phyloP scores from a whole-genome alignment of 148 eudicot species.

The Amaranthus palmeri region DNA sequence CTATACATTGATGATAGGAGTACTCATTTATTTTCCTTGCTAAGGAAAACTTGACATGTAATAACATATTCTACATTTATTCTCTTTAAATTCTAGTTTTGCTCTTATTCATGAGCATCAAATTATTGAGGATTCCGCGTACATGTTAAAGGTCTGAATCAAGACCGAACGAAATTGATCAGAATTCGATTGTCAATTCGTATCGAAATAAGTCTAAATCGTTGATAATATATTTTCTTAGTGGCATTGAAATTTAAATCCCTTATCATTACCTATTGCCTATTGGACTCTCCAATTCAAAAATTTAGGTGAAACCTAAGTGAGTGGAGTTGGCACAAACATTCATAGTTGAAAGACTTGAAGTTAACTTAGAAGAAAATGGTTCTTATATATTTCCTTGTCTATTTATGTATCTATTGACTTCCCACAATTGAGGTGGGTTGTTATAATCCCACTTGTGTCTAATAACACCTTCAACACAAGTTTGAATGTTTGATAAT shows the following conservation, averaged over 20 bases:
- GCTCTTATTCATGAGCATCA: no score
- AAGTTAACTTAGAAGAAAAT: background rate
- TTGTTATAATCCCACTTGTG: background rate
- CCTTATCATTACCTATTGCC: no score
- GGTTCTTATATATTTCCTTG: background rate
- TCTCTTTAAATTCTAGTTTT: no score
- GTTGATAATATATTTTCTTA: no score
- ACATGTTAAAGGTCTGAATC: no score
- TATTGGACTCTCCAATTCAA: no score
- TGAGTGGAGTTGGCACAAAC: slow-evolving; percentile 5
- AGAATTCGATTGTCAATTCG: no score
- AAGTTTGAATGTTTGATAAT: background rate
- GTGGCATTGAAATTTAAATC: no score
- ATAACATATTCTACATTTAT: slow-evolving; percentile 7
- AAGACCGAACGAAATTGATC: no score
- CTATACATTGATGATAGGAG: slow-evolving; percentile 5
- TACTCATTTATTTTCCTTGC: slow-evolving; percentile 8
- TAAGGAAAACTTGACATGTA: slow-evolving; percentile 11
- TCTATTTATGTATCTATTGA: background rate
- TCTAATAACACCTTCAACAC: background rate
- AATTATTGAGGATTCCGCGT: no score
- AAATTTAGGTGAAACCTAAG: background rate
- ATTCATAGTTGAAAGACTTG: background rate
- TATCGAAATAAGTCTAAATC: no score
- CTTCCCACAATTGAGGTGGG: background rate